These are phyloP conservation scores for Xylaria bambusicola DNA, from an alignment of 495 filamentous ascomycete genomes.

Conservation along the genomic window DNA sequence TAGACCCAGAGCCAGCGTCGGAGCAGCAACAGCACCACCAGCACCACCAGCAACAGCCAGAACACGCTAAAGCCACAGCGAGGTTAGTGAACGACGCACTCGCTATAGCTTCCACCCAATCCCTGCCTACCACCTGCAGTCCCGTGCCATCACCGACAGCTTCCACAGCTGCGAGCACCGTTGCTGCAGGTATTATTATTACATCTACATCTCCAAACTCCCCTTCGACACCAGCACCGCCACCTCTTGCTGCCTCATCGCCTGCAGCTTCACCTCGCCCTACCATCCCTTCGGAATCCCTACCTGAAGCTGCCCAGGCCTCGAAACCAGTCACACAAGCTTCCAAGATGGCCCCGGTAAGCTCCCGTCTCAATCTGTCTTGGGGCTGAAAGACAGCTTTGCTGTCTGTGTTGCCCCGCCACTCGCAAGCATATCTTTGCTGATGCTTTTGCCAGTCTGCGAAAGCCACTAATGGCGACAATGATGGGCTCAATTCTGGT, in stretches of 20 bases:
- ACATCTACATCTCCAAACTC: conserved; percentile 36
- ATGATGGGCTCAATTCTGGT: conserved; percentile 43
- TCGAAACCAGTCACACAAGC: conserved; percentile 31
- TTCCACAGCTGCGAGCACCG: conserved; percentile 41
- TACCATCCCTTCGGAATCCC: conserved; percentile 29
- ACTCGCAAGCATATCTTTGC: not conserved
- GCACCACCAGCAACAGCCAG: conserved; percentile 9
- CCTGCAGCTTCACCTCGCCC: conserved; percentile 33
- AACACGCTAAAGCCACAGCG: conserved; percentile 37
- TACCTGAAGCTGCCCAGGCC: conserved; percentile 38
- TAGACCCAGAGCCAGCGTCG: not conserved
- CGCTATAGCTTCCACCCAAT: conserved; percentile 47
- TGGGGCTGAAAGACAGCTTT: not conserved
- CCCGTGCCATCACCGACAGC: conserved; percentile 44
- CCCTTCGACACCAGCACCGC: conserved; percentile 27
- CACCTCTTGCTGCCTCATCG: conserved; percentile 24
- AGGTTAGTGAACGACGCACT: conserved; percentile 7
- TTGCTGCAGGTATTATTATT: too few relatives aligned
- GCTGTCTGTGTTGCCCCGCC: conserved; percentile 21
- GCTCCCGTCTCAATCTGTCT: conserved; percentile 28
- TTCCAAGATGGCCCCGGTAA: conserved; percentile 64
- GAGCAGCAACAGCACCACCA: too few relatives aligned
- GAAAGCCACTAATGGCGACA: conserved; percentile 40
- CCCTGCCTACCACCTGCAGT: conserved; percentile 55
- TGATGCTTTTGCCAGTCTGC: conserved; percentile 23